phyloP scores from a whole-genome alignment of 495 filamentous ascomycete genomes.

The Xylaria curta region DNA sequence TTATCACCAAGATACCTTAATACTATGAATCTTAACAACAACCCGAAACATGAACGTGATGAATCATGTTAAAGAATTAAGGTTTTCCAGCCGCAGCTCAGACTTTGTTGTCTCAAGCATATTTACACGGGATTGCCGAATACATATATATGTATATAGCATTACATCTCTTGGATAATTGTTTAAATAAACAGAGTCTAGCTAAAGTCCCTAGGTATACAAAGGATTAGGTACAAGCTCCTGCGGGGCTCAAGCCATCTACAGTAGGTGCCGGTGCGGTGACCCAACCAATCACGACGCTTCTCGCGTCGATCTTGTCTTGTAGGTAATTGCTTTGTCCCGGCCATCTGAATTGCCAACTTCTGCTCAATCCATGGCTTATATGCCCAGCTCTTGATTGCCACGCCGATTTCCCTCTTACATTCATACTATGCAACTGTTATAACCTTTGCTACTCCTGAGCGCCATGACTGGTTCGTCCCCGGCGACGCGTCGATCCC shows the following conservation, averaged over 20 bases:
- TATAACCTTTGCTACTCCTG: constrained; percentile 9
- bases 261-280: neutral
- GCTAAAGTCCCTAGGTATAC: too few species aligned
- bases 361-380: constrained; percentile 3
- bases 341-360: neutral
- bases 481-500: constrained; percentile 42
- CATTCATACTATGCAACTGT: constrained; percentile 24
- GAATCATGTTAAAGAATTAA: too few species aligned
- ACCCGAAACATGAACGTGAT: too few species aligned
- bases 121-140: too few species aligned
- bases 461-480: constrained; percentile 49
- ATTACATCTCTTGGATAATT: too few species aligned
- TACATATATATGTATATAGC: too few species aligned
- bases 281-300: neutral
- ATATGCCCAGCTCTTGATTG: neutral
- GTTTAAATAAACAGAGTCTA: too few species aligned
- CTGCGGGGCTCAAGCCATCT: neutral
- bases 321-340: neutral
- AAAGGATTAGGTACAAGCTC: too few species aligned
- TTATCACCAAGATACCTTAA: too few species aligned
- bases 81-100: too few species aligned
- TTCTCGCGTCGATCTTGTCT: neutral
- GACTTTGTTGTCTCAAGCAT: too few species aligned
- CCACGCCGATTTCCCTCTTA: neutral
- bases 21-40: too few species aligned